Base-by-base conservation (phyloP, 208 protist species). In the Acanthamoeba healyi region DNA sequence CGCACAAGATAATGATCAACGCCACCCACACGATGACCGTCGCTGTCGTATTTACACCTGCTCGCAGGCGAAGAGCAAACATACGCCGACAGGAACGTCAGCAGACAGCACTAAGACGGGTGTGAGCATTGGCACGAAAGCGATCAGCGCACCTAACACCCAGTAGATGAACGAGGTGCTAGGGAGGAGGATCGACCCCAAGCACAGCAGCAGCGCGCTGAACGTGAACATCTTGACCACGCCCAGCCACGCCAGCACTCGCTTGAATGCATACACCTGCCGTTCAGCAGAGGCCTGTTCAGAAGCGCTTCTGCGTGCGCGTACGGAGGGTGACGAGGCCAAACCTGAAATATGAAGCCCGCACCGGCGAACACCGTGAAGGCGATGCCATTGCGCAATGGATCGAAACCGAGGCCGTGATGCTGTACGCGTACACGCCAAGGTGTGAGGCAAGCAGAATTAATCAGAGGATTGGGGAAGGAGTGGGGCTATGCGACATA, bases 91-190 rank as follows among this genome's bases (percentile, higher is more conserved):
- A 58, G 51, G 51, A 58, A 10, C 19, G n/a, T 65, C 9, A 65
- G 58, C n/a, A 9, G 9, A 26, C 19, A 26, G 19, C 19, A 9
- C n/a, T 24, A 32, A 24, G 9, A 36, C 63, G 26, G 15, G 17
- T 10, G n/a, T n/a, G n/a, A n/a, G n/a, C n/a, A n/a, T n/a, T n/a
- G n/a, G n/a, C n/a, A n/a, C n/a, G n/a, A n/a, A n/a, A n/a, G n/a
- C n/a, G n/a, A n/a, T n/a, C 58, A 67, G 36, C 36, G 36, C 36
- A 77, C 67, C 67, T 5, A 77, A 22, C 2, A 42, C 44, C 67
- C 67, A 77, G 67, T 77, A 77, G 67, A 77, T 77, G 67, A 77
- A 77, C 10, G 67, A 6, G 34, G 67, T 77, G 36, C 67, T 77
- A 36, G 67, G 67, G 12, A 77, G 67, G 6, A 77, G 67, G 29